Base-by-base conservation (phyloP, 225 moss, liverwort and hornwort species). In the Straminergon stramineum region DNA sequence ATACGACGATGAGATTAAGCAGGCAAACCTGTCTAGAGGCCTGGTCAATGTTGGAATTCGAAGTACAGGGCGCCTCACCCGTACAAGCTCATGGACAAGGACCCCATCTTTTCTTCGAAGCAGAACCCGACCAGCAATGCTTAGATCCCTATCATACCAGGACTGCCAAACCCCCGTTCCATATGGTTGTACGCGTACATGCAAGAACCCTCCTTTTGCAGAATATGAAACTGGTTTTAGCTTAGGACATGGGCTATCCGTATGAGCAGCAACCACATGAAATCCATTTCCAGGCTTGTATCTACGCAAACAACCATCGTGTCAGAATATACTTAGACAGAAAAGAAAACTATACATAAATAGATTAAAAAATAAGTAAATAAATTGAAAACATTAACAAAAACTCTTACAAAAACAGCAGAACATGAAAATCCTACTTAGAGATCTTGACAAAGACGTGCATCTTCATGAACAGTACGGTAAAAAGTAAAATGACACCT, bases 91-190 rank as follows among this genome's bases (percentile, higher is more conserved):
- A 87, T 96, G 95, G 48, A 93, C 91, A 79, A 96, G 93, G 64
- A 92, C 94, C 39, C 93, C 93, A 81, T 94, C 96, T 90, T 92
- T 95, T 68, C 95, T 91, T 79, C 96, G 89, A 71, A 95, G 93
- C 87, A 97, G 52, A 85, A 96, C 97, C 62, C 96, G 96, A 68
- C 97, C 97, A 83, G 97, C 96, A 85, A 97, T 92, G 83, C 96
- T 97, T 35, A 97, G 89, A 91, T 97, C 97, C 82, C 97, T 92
- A 84, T 97, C 97, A 92, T 94, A 97, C 97, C 97, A 97, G 61
- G 97, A 93, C 87, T 97, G 96, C 97, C 97, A 97, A 92, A 96
- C 87, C 35, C 97, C 97, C 80, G 91, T 89, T 90, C 97, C 97
- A 82, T 96, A 96, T 57, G 97, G 93, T 80, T 97, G 97, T 43